These are phyloP conservation scores for Penicillium robsamsonii DNA, from an alignment of 495 filamentous ascomycete species.

Conservation along the genomic window DNA sequence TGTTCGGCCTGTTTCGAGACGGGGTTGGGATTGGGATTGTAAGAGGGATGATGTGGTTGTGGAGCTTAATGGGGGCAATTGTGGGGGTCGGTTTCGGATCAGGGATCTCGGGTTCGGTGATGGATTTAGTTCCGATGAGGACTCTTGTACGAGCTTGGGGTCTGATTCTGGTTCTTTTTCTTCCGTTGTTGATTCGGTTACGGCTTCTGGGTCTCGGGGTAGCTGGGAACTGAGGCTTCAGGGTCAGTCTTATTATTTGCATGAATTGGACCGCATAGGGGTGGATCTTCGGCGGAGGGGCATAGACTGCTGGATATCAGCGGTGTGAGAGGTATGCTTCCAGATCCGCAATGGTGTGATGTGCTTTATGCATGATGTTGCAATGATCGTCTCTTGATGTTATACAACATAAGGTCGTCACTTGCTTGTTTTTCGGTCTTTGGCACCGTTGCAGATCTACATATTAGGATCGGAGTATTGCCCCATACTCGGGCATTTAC, in stretches of 20 bases:
- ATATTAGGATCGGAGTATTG: conserved; percentile 3
- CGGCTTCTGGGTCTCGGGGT: not conserved
- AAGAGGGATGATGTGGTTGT: not conserved
- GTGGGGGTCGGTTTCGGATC: not conserved
- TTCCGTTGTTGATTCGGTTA: not conserved
- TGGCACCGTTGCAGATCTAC: conserved; percentile 8
- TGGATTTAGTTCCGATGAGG: conserved; percentile 1
- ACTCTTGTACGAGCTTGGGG: not conserved
- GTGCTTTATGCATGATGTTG: not conserved
- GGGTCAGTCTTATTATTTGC: conserved; percentile 38
- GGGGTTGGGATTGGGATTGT: conserved; percentile 1
- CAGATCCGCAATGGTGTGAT: conserved; percentile 9
- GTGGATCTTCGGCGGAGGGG: conserved; percentile 35
- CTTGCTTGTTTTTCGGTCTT: not conserved
- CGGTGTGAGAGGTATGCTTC: conserved; percentile 14
- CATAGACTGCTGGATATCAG: conserved; percentile 28
- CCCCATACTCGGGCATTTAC: not conserved
- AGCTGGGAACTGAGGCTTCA: conserved; percentile 39
- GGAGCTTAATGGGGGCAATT: not conserved
- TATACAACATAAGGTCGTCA: not conserved
- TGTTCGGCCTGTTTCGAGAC: conserved; percentile 11
- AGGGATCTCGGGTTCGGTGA: not conserved
- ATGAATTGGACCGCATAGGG: conserved; percentile 33
- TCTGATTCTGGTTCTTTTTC: not conserved
- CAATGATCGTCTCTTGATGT: conserved; percentile 1